Percentiles rank a stretch among this genome's conserved stretches.
phyloP scores from a whole-genome alignment of 2,329 filamentous ascomycete species.

The Colletotrichum orbiculare region DNA sequence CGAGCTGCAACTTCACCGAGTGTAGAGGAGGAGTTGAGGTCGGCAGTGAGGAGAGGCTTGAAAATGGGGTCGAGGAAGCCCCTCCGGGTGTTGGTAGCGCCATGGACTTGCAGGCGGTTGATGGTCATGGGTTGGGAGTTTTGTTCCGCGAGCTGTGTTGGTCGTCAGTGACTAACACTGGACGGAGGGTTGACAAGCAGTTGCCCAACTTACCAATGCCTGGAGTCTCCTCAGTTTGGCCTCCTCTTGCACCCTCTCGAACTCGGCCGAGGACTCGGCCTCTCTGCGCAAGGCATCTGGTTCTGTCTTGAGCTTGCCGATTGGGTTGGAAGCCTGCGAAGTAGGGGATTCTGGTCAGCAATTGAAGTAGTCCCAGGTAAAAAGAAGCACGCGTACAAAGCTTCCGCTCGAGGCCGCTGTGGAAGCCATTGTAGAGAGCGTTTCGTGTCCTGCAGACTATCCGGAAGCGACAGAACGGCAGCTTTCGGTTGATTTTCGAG shows the following conservation, averaged over 20 bases:
- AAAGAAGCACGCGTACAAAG: constrained; percentile 42
- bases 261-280: constrained; percentile 50
- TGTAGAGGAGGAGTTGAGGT: constrained; percentile 76
- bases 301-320: constrained; percentile 54
- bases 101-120: constrained; percentile 84
- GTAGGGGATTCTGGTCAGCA: constrained; percentile 39
- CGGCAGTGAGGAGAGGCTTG: constrained; percentile 77
- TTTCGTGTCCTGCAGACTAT: background rate
- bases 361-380: background rate
- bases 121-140: constrained; percentile 78
- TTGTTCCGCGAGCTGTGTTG: constrained; percentile 30
- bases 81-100: constrained; percentile 84
- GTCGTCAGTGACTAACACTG: constrained; percentile 16
- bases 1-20: constrained; percentile 82
- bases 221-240: constrained; percentile 52
- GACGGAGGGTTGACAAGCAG: background rate
- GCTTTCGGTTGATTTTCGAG: constrained; percentile 34
- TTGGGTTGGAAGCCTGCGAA: constrained; percentile 48
- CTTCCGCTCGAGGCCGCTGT: constrained; percentile 44
- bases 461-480: constrained; percentile 11
- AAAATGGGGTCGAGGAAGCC: constrained; percentile 87
- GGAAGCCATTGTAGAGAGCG: constrained; percentile 47
- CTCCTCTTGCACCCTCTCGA: constrained; percentile 51
- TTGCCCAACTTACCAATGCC: constrained; percentile 45
- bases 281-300: constrained; percentile 51